Base-by-base conservation (phyloP, 2,329 filamentous ascomycete species). In the Rhinocladiella mackenziei region DNA sequence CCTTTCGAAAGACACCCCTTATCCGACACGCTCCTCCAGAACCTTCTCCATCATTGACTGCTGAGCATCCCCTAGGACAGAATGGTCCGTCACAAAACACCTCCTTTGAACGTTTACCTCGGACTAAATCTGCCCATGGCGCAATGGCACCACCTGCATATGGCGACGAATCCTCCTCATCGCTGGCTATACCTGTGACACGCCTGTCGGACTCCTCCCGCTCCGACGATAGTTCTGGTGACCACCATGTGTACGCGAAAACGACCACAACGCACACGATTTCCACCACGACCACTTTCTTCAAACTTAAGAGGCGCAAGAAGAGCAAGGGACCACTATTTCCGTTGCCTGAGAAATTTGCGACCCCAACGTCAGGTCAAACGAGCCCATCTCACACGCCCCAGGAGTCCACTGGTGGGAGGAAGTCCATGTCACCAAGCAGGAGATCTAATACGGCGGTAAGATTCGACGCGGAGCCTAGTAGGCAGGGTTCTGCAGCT, bases 191-290 rank as follows among this genome's bases (percentile, higher is more conserved):
- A 14, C 79, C 82, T 8, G 69, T 78, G 20, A 76, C 77, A 51
- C 74, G 86, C 29, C 68, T 84, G 19, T 92, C 86, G 4, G 91
- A 96, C 59, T 96, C 91, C 1, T 95, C 89, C 2, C 79, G 86
- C 55, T 96, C 91, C 19, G 89, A 96, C 63, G 85, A 79, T 32
- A 94, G 86, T 66, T 86, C 83, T 11, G 80, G 75, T 30, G 83
- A 89, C 58, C 76, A 76, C 55, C 71, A 72, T 29, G 68, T 78
- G 37, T 78, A 77, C 64, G 75, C 73, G 36, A 76, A 70, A 52
- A 76, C 74, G 40, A 81, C 74, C 32, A 81, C 79, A 5, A 83
- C 80, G 8, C 79, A 85, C 51, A 77, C 78, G 4, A 81, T 77
- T 25, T 73, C 77, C 19, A 77, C 78, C 5, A 81, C 77, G 22